Evolutionary conservation across 2,329 filamentous ascomycete genomes (phyloP).

Genomic region (Trichoderma guizhouense): DNA sequence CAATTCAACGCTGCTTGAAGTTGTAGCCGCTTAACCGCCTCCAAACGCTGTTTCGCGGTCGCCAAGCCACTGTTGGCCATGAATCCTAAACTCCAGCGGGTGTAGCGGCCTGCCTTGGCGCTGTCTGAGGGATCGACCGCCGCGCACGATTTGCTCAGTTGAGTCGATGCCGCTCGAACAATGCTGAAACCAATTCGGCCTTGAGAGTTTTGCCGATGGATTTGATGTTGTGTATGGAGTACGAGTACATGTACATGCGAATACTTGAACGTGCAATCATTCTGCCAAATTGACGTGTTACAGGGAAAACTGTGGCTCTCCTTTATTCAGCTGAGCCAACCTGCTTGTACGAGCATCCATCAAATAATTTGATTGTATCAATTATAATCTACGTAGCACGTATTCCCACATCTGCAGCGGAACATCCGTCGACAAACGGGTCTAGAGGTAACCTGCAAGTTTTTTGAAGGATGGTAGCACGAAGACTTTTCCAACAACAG

Average conservation of each 20-base stretch:
- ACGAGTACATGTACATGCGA: not conserved
- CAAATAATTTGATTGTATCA: not conserved
- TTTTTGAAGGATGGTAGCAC: not conserved
- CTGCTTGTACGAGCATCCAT: not conserved
- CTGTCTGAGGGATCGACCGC: not conserved
- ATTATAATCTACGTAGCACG: not conserved
- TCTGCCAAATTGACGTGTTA: not conserved
- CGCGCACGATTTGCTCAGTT: not conserved
- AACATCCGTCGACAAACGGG: not conserved
- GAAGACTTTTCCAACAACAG: not conserved
- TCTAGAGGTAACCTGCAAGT: not conserved
- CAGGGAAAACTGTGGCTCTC: not conserved
- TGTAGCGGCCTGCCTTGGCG: not conserved
- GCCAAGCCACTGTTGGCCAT: not conserved
- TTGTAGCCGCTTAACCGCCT: conserved; percentile 1
- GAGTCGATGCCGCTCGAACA: not conserved
- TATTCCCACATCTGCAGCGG: conserved; percentile 6
- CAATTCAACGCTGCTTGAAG: not conserved
- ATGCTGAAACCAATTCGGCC: conserved; percentile 7
- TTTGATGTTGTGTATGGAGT: not conserved
- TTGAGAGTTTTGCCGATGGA: not conserved
- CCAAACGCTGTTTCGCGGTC: conserved; percentile 1
- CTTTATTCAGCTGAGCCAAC: not conserved
- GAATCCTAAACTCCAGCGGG: conserved; percentile 1
- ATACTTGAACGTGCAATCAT: not conserved